These are phyloP conservation scores for Populus alba DNA, from an alignment of 345 rosid species.

Conservation along the genomic window DNA sequence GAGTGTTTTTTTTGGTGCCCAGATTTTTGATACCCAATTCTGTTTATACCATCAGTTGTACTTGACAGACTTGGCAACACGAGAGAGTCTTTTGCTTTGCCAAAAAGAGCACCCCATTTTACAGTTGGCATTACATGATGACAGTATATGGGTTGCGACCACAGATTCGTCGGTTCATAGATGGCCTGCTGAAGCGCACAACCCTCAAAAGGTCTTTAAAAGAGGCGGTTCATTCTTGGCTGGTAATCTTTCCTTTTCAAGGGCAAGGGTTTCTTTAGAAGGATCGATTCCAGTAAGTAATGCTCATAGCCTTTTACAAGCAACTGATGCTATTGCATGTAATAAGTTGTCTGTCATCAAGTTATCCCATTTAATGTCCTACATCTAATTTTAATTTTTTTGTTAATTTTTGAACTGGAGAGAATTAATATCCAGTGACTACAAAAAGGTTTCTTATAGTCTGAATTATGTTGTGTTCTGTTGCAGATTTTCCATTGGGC, in stretches of 20 bases:
- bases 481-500: not conserved
- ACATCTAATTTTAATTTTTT: not conserved
- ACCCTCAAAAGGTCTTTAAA: conserved; percentile 80
- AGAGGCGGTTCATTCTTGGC: conserved; percentile 95
- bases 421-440: not conserved
- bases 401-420: not conserved
- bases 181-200: conserved; percentile 90
- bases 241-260: conserved; percentile 91
- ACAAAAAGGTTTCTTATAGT: not conserved
- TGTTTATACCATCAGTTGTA: conserved; percentile 58
- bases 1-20: conserved; percentile 11
- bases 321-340: not conserved
- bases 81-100: conserved; percentile 95
- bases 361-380: not conserved
- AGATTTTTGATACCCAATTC: conserved; percentile 16
- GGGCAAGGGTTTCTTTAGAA: conserved; percentile 96
- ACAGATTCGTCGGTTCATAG: conserved; percentile 84
- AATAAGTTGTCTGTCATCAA: not conserved
- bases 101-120: conserved; percentile 81
- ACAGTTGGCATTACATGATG: conserved; percentile 86
- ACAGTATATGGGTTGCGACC: conserved; percentile 89
- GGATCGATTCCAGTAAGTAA: conserved; percentile 84
- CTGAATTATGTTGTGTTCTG: not conserved
- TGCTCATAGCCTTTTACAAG: not conserved
- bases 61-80: conserved; percentile 91